A percentile compares a stretch with the other conserved stretches of the same genome.
Conservation (phyloP, 805 yeast genomes). For the Cyberlindnera nakhonratchasimensis region DNA sequence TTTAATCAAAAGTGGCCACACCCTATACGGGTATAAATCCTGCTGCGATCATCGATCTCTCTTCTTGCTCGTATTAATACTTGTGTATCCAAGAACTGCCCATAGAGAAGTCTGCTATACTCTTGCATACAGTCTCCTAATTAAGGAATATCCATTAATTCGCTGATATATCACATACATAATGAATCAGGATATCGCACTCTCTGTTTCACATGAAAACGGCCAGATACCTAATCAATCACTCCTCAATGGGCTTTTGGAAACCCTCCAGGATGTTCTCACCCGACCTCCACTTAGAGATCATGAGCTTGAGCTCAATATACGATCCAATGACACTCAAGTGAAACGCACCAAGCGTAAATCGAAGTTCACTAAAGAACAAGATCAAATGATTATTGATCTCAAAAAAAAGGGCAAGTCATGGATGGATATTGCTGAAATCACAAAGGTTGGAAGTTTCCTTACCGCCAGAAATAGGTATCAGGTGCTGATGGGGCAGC, state of each 20-base stretch:
- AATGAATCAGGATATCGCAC: no score
- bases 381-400: conserved; percentile 60
- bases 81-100: no score
- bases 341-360: conserved; percentile 54
- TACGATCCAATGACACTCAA: conserved; percentile 37
- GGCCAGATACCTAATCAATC: neutral
- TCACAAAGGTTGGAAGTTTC: conserved; percentile 59
- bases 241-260: conserved; percentile 5
- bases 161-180: no score
- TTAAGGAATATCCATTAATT: no score
- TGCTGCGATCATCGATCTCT: no score
- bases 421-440: conserved; percentile 73
- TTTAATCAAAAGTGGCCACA: no score
- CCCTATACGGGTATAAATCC: no score
- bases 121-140: no score
- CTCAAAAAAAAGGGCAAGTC: conserved; percentile 60
- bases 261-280: conserved; percentile 14
- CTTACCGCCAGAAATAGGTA: conserved; percentile 75
- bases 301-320: conserved; percentile 36
- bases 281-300: conserved; percentile 21
- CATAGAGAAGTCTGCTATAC: no score
- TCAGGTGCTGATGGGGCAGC: conserved; percentile 80
- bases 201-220: no score
- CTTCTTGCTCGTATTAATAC: no score
- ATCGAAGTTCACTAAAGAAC: conserved; percentile 67